Base-by-base conservation (phyloP, 2,329 filamentous ascomycete genomes). In the Dactylonectria macrodidyma region DNA sequence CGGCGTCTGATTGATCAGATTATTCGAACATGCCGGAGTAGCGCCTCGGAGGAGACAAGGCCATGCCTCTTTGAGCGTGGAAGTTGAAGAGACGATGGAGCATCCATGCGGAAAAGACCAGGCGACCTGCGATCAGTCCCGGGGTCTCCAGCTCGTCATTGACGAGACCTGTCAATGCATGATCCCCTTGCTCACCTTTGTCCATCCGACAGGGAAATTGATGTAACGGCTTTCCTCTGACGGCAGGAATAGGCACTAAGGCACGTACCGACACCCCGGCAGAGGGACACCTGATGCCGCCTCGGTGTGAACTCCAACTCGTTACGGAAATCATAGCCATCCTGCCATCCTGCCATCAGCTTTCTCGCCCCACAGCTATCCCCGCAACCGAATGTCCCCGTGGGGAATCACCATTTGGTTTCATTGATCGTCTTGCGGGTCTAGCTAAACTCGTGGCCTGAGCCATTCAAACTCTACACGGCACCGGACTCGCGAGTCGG, bases 281-380 rank as follows among this genome's bases (percentile, higher is more conserved):
- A 9, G n/a, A 30, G 30, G 26, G 26, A 54, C 41, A n/a, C 19
- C 10, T 24, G 44, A 10, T 19, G n/a, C 24, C 44, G 41, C 33
- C 55, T 52, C 60, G 62, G 36, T 38, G 19, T 14, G 19, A 30
- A 33, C 10, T 41, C 56, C 24, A 54, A 46, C 62, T 60, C 12
- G 48, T 55, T 65, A 33, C 44, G 57, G 62, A 56, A 65, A 46
- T 47, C 57, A 44, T 56, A 65, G 22, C 62, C 62, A 65, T 60
- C 57, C 16, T n/a, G 16, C 19, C 33, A 47, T 34, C 41, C 26
- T 30, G 26, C 26, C 7, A 48, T 14, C 19, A 19, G 22, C 34
- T 30, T 33, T 44, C 51, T 41, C 50, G 59, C 62, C 62, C 62
- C 62, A 46, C 62, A 60, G 60, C 44, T 14, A 38, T 16, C 30